phyloP scores from a whole-genome alignment of 306 rosid species.

The Sophora flavescens region DNA sequence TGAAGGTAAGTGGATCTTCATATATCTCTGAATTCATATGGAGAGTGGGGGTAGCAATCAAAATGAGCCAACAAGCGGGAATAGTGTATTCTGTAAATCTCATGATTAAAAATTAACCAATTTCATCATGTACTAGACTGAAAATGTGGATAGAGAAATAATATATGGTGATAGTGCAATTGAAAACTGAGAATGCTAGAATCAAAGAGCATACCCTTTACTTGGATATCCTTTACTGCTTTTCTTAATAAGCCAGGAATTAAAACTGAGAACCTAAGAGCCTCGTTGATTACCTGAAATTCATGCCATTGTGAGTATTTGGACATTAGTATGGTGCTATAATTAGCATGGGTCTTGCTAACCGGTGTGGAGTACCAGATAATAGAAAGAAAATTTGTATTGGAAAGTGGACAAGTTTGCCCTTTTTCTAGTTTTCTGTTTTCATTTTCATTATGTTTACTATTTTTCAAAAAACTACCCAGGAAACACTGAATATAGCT shows the following conservation, averaged over 20 bases:
- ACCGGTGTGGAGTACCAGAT: no score
- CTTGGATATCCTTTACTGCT: slow-evolving; percentile 27
- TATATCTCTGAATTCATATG: slow-evolving; percentile 41
- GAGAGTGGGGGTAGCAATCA: slow-evolving; percentile 30
- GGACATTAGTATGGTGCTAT: background rate
- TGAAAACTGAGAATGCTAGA: background rate
- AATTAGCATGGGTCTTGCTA: background rate
- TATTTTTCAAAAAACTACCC: no score
- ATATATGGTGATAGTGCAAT: background rate
- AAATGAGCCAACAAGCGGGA: slow-evolving; percentile 40
- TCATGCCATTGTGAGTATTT: no score
- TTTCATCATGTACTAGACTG: no score
- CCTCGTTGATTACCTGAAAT: slow-evolving; percentile 41
- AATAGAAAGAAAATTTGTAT: no score
- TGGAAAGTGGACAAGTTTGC: no score
- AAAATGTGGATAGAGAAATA: no score
- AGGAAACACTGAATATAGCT: no score
- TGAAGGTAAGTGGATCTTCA: slow-evolving; percentile 44
- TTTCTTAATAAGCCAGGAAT: slow-evolving; percentile 37
- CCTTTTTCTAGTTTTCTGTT: no score
- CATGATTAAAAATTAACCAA: background rate
- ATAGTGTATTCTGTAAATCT: slow-evolving; percentile 36
- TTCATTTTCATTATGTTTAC: no score
- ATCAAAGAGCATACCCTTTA: slow-evolving; percentile 32
- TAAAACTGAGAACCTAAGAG: slow-evolving; percentile 36